Evolutionary conservation across 257 asterid genomes (phyloP).

Genomic region (Ilex asprella): DNA sequence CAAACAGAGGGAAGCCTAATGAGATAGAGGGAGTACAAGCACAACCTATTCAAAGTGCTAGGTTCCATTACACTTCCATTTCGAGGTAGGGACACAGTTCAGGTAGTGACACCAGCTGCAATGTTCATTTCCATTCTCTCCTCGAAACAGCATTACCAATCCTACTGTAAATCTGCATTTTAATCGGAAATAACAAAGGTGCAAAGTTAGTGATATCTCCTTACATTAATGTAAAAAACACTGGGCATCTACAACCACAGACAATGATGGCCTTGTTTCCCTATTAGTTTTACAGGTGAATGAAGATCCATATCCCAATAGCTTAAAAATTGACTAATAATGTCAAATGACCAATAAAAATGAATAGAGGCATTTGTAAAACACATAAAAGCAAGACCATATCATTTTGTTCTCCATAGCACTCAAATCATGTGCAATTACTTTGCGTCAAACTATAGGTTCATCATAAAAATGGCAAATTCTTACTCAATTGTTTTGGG

Average conservation of each 20-base stretch:
- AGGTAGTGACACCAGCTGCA: constrained; percentile 10
- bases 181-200: not conserved
- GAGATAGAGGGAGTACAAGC: not conserved
- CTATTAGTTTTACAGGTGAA: not conserved
- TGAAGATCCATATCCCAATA: too few relatives aligned
- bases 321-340: not conserved
- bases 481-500: not conserved
- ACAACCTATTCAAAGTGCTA: not conserved
- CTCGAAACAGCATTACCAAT: constrained; percentile 3
- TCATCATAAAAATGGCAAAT: not conserved
- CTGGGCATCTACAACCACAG: not conserved
- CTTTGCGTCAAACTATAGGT: not conserved
- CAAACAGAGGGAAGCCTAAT: not conserved
- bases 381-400: not conserved
- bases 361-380: not conserved
- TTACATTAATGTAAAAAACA: not conserved
- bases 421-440: not conserved
- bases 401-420: not conserved
- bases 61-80: constrained; percentile 5
- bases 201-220: not conserved
- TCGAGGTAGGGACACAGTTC: constrained; percentile 11
- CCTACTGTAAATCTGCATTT: constrained; percentile 2
- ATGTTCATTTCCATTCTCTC: not conserved
- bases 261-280: not conserved
- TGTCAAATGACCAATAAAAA: too few relatives aligned